A percentile compares a stretch with the other conserved stretches of the same genome.
These are phyloP conservation scores for Cyberlindnera mycetangii DNA, from an alignment of 805 yeast species.

Conservation along the genomic window DNA sequence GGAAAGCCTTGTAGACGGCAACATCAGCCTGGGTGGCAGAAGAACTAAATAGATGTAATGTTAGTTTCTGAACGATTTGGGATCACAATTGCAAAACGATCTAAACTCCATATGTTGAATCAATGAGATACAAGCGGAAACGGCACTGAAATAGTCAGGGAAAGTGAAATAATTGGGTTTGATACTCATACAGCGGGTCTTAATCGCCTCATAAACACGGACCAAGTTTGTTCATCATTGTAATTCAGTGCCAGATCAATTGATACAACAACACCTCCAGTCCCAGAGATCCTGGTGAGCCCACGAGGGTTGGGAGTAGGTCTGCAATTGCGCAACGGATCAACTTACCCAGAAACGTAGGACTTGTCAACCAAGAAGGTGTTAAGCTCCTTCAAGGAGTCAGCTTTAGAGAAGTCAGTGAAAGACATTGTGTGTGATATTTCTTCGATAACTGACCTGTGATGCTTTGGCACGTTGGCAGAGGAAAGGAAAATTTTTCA, in stretches of 20 bases:
- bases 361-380: constrained; percentile 87
- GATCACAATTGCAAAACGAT: background rate
- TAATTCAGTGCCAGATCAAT: background rate
- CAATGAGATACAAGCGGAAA: background rate
- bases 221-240: constrained; percentile 77
- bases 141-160: constrained; percentile 29
- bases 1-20: constrained; percentile 90
- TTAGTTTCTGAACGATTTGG: constrained; percentile 14
- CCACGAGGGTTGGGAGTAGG: background rate
- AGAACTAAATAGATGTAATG: constrained; percentile 47
- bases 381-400: constrained; percentile 73
- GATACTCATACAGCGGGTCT: constrained; percentile 96
- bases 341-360: constrained; percentile 91
- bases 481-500: constrained; percentile 9
- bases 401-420: constrained; percentile 78
- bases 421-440: constrained; percentile 52
- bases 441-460: background rate
- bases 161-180: constrained; percentile 42
- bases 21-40: constrained; percentile 96
- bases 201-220: constrained; percentile 98
- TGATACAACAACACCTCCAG: background rate
- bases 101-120: constrained; percentile 1
- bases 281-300: background rate
- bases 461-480: background rate
- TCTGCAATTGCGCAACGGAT: background rate